Percentiles rank a stretch among this genome's conserved stretches.
Evolutionary conservation across 2,329 filamentous ascomycete genomes (phyloP).

Genomic region (Neonectria magnoliae): DNA sequence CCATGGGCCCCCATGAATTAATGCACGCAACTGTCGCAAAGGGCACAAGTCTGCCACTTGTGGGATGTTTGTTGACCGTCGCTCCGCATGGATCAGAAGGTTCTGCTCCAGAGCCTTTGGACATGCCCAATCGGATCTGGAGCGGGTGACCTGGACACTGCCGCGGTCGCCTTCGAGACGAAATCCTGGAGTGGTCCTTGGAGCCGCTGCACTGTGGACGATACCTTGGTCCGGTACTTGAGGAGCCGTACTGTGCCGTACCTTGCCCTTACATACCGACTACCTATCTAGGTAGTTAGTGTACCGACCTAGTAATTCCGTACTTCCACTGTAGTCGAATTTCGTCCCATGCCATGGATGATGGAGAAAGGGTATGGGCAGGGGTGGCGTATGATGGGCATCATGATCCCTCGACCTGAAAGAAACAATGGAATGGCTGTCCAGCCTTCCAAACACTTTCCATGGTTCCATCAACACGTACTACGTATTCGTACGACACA

Average conservation of each 20-base stretch:
- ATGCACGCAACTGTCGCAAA: conserved; percentile 44
- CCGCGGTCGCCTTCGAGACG: conserved; percentile 22
- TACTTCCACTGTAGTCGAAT: background rate
- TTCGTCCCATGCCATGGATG: background rate
- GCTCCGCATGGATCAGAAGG: conserved; percentile 37
- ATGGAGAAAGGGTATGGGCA: background rate
- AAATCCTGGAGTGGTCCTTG: background rate
- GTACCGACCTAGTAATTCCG: background rate
- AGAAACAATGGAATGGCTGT: background rate
- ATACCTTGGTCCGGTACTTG: conserved; percentile 30
- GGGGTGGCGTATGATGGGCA: conserved; percentile 1
- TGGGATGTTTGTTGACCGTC: conserved; percentile 40
- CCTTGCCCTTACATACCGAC: conserved; percentile 12
- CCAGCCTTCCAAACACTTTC: conserved; percentile 1
- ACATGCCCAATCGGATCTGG: conserved; percentile 40
- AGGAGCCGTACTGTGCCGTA: conserved; percentile 9
- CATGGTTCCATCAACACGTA: background rate
- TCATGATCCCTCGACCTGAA: background rate
- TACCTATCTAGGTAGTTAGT: background rate
- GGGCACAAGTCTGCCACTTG: conserved; percentile 40
- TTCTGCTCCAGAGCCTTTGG: conserved; percentile 32
- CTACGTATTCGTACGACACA: background rate
- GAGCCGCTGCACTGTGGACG: conserved; percentile 38
- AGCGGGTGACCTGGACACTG: conserved; percentile 32
- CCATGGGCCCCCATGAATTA: conserved; percentile 35